These are phyloP conservation scores for Skeletonema tropicum DNA, from an alignment of 108 stramenopile genomes.

Conservation along the genomic window DNA sequence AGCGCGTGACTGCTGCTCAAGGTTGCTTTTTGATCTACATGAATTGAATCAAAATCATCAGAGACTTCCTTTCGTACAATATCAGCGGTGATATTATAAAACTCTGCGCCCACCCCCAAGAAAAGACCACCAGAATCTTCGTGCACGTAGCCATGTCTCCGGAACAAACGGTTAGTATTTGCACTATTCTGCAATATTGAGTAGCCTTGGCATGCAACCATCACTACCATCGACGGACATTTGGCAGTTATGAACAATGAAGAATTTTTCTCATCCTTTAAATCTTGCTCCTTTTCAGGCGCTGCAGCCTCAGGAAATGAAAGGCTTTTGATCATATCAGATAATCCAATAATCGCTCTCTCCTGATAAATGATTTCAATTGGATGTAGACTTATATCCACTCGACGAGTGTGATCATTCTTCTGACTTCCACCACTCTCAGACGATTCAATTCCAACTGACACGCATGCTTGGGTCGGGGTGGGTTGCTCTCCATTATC, in stretches of 20 bases:
- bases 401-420: constrained; percentile 9
- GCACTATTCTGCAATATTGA: not conserved
- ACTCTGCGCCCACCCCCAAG: constrained; percentile 28
- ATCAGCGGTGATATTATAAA: constrained; percentile 26
- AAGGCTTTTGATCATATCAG: constrained; percentile 16
- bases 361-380: constrained; percentile 55
- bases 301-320: constrained; percentile 5
- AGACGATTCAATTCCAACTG: constrained; percentile 23
- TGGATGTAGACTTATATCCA: constrained; percentile 51
- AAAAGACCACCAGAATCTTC: constrained; percentile 15
- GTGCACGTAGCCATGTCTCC: constrained; percentile 32
- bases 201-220: constrained; percentile 24
- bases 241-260: constrained; percentile 17
- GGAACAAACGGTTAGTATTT: constrained; percentile 21
- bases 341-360: constrained; percentile 44
- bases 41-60: constrained; percentile 4
- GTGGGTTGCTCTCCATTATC: constrained; percentile 19
- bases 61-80: constrained; percentile 17
- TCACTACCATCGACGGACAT: constrained; percentile 26
- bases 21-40: constrained; percentile 22
- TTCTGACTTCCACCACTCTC: not conserved
- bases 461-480: constrained; percentile 62
- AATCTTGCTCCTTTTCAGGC: not conserved
- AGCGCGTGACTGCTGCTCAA: constrained; percentile 19
- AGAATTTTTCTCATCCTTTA: not conserved